Base-by-base conservation (phyloP, 2,329 filamentous ascomycete genomes). In the Fonsecaea pedrosoi region DNA sequence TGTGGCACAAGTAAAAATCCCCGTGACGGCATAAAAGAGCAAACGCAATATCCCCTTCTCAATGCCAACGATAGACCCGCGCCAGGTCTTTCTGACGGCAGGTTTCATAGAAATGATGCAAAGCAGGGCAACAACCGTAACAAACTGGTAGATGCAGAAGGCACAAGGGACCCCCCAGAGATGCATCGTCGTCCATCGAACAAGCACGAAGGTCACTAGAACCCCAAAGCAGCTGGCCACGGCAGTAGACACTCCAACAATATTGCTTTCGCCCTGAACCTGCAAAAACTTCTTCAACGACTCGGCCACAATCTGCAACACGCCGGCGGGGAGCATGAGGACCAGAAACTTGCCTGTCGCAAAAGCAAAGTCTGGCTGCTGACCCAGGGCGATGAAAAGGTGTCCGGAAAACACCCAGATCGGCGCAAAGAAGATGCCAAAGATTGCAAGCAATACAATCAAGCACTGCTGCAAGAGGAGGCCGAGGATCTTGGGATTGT, bases 201-300 rank as follows among this genome's bases (percentile, higher is more conserved):
- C 60, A 25, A 69, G 60, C 18, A 65, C 32, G 53, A 59, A 56
- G 53, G 59, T 65, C 10, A 53, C 42, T 1, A 67, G 25, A 13
- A 67, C 56, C 6, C 60, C 60, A 9, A 61, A 37, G 12, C 35
- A 25, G 32, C 59, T 62, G 25, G 64, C 65, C 1, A 34, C 55
- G 1, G 50, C 50, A 2, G 62, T 67, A 35, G 34, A 30, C 54
- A 38, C 54, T 21, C 62, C 59, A 9, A 66, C 64, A n/a, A 54
- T 37, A 7, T 54, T 54, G 40, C 64, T 63, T 13, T 40, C 60
- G 6, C 60, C 64, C 30, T 67, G 64, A 2, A 69, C 64, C 48
- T 69, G 67, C 15, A 67, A 18, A 35, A 60, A 67, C 60, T 69
- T 69, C 60, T 69, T 69, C 32, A 67, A 18, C 30, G 59, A 67